Base-by-base conservation (phyloP, 352 stramenopile genomes). In the Phytophthora niederhauseri region DNA sequence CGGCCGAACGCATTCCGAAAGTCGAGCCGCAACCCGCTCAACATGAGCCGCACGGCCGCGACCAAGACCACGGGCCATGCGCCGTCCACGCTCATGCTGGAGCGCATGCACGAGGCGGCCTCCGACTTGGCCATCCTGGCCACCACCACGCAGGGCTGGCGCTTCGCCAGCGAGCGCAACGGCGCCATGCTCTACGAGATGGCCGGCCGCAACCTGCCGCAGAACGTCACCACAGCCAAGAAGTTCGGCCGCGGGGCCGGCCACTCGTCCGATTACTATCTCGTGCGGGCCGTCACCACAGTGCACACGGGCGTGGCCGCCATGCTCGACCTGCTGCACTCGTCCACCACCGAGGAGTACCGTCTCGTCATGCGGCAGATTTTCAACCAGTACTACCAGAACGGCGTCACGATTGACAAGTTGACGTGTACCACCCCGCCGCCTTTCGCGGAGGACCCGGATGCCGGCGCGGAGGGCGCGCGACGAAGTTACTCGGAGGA, bases 251-350 rank as follows among this genome's bases (percentile, higher is more conserved):
- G 68, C 45, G 76, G 76, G 8, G 78, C 80, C 45, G 76, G 78
- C 20, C 72, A 86, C 38, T 75, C 80, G 43, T 77, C 80, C 43
- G 84, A 90, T 56, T 92, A 85, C 57, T 90, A 90, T 60, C 46
- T 91, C n/a, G 79, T 91, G 26, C 77, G 85, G 34, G 82, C 71
- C 19, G 82, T 90, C 20, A 89, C 82, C 2, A 90, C 82, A 1
- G 71, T 90, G 4, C 66, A 84, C 53, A 72, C 71, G 5, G 76
- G 73, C 31, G 80, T 91, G 24, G 74, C 74, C 15, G 53, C 68
- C 4, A 66, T 90, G 72, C 68, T 93, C 15, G 69, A 80, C 48
- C 57, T 87, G 50, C 66, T 93, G 31, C 61, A 77, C 52, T 75
- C 82, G 41, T 72, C 65, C 3, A 81, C 75, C 2, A 88, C 72